These are phyloP conservation scores for Calocybe indica DNA, from an alignment of 768 basidiomycete species.

Conservation along the genomic window DNA sequence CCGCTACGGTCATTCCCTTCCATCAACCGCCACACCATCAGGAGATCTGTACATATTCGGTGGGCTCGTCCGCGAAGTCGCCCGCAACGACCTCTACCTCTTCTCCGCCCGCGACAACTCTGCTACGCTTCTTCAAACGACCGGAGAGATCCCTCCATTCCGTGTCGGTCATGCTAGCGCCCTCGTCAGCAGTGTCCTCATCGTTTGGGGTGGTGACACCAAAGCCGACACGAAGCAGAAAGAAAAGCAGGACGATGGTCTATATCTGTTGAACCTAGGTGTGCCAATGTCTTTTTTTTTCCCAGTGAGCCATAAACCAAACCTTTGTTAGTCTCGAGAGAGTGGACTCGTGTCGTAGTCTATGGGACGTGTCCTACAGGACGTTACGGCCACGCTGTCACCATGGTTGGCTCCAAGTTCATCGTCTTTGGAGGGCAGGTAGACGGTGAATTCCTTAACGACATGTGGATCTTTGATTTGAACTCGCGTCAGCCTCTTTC, in stretches of 20 bases:
- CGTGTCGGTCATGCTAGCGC: constrained; percentile 97
- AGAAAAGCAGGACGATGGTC: constrained; percentile 85
- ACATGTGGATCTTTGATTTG: constrained; percentile 94
- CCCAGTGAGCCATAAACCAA: neutral
- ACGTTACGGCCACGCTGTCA: constrained; percentile 93
- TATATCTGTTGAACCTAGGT: constrained; percentile 95
- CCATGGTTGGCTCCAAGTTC: constrained; percentile 87
- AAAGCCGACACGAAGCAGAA: constrained; percentile 64
- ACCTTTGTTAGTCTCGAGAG: constrained; percentile 64
- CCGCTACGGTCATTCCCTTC: constrained; percentile 92
- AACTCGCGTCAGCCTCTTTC: constrained; percentile 67
- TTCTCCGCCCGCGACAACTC: constrained; percentile 76
- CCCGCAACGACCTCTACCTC: constrained; percentile 91
- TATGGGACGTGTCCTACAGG: constrained; percentile 76
- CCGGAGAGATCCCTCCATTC: constrained; percentile 81
- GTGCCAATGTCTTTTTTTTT: constrained; percentile 21
- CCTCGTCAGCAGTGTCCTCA: constrained; percentile 90
- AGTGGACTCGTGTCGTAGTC: constrained; percentile 89
- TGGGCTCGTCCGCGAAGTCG: constrained; percentile 86
- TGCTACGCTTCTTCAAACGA: constrained; percentile 79
- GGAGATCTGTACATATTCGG: constrained; percentile 97
- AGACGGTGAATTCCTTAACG: constrained; percentile 90
- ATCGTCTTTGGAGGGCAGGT: constrained; percentile 96
- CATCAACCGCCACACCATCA: constrained; percentile 63
- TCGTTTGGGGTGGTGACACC: constrained; percentile 98